A percentile compares a stretch with the other conserved stretches of the same genome.
Conservation (phyloP, 108 stramenopile species). For the Cyclotella atomus region DNA sequence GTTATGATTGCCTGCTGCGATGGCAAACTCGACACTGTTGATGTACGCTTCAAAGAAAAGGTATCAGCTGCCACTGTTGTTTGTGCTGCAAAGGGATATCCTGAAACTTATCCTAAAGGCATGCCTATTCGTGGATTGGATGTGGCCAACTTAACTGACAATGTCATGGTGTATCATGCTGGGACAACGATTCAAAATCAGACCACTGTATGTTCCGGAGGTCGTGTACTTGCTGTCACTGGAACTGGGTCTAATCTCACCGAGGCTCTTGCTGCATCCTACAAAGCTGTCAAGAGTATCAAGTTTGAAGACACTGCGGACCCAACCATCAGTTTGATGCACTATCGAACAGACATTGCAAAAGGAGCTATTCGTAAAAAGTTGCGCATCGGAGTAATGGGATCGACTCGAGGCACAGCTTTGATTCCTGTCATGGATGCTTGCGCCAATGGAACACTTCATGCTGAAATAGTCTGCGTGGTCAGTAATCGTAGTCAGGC, state of each 20-base stretch:
- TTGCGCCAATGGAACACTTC: conserved; percentile 68
- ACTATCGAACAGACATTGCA: conserved; percentile 89
- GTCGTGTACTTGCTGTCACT: conserved; percentile 96
- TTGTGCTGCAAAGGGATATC: conserved; percentile 94
- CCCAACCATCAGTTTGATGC: conserved; percentile 57
- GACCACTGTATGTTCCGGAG: conserved; percentile 85
- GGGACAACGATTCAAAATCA: conserved; percentile 83
- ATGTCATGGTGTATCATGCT: conserved; percentile 96
- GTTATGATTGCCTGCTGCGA: conserved; percentile 93
- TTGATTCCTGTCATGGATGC: conserved; percentile 95
- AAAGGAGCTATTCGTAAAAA: conserved; percentile 78
- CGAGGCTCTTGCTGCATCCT: conserved; percentile 83
- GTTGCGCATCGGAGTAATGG: conserved; percentile 92
- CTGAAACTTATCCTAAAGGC: conserved; percentile 95
- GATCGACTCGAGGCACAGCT: conserved; percentile 95
- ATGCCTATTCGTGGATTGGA: conserved; percentile 89
- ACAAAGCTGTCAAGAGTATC: conserved; percentile 78
- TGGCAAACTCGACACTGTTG: conserved; percentile 77
- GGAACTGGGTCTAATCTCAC: conserved; percentile 85
- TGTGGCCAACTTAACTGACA: conserved; percentile 59
- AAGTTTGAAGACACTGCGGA: conserved; percentile 58
- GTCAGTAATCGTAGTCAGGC: conserved; percentile 88
- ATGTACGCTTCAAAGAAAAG: conserved; percentile 87
- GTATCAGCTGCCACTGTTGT: conserved; percentile 92
- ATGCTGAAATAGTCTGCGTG: conserved; percentile 93